Evolutionary conservation across 2,329 filamentous ascomycete genomes (phyloP), one percentile per base, ranked within the genome.

Genomic region (Pseudonectria foliicola): DNA sequence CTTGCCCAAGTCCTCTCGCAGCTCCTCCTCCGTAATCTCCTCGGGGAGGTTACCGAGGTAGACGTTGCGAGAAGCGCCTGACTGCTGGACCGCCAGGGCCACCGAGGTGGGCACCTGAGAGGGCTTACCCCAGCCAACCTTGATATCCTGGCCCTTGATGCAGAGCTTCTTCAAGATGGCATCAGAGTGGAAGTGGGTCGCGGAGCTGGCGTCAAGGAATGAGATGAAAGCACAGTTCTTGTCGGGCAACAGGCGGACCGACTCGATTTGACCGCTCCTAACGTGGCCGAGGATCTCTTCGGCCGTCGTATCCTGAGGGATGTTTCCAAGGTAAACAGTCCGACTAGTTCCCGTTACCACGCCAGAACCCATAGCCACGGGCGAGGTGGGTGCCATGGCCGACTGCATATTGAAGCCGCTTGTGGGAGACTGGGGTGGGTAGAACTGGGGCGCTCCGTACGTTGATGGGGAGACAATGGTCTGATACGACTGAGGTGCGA

Each of bases 181-280:
- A 72, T 98, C 92, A 13, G 92, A 98, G 71, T 98, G 92, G 68
- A 98, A 98, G 61, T 98, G 92, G 14, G 90, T 96, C 37, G 92
- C 92, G 21, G 92, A 95, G 67, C 89, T 95, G 53, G 89, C 88
- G 57, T 98, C 92, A 47, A 98, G 73, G 70, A 98, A 98, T 7
- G 92, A 98, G 59, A 98, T 96, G 72, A 98, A 98, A 39, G 92
- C 92, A 58, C 92, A 98, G 73, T 96, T 98, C 85, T 96, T 98
- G 67, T 98, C 92, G 15, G 90, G 87, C 36, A 98, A 73, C 46
- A 98, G 75, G 51, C 92, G 84, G 34, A 98, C 92, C n/a, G 92
- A 96, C 69, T 98, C 92, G 54, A 98, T 96, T 60, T 96, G 92
- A 15, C 92, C 92, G 62, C 92, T 96, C 45, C 92, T 80, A 40